These are phyloP conservation scores for Nicotiana undulata DNA, from an alignment of 257 asterid genomes.

Conservation along the genomic window DNA sequence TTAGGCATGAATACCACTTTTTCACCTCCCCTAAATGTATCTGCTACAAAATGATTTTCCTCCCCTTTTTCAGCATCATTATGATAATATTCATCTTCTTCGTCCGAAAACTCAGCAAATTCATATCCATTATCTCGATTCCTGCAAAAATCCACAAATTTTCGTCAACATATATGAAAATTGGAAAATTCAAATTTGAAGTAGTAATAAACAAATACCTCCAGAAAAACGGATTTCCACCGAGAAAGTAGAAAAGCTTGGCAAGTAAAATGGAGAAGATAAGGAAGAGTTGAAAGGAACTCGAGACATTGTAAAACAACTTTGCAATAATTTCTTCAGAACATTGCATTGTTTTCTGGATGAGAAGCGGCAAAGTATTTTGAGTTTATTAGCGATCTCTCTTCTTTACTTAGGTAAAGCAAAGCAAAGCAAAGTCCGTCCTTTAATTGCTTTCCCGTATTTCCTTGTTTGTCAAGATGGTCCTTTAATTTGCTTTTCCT, in stretches of 20 bases:
- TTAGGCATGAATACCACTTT: background rate
- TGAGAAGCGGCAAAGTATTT: background rate
- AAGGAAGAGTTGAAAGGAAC: slow-evolving; percentile 56
- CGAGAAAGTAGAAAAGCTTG: slow-evolving; percentile 56
- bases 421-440: slow-evolving; percentile 34
- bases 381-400: slow-evolving; percentile 24
- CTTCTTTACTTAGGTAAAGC: slow-evolving; percentile 28
- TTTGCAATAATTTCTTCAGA: slow-evolving; percentile 43
- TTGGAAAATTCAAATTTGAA: background rate
- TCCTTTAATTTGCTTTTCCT: slow-evolving; percentile 2
- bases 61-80: slow-evolving; percentile 11
- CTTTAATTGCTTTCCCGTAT: slow-evolving; percentile 48
- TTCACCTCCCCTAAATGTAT: slow-evolving; percentile 7
- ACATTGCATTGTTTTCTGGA: slow-evolving; percentile 54
- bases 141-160: slow-evolving; percentile 24
- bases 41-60: slow-evolving; percentile 13
- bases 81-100: slow-evolving; percentile 25
- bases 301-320: slow-evolving; percentile 68
- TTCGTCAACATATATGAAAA: background rate
- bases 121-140: slow-evolving; percentile 42
- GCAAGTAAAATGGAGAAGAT: slow-evolving; percentile 68
- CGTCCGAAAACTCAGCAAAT: slow-evolving; percentile 41
- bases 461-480: slow-evolving; percentile 26
- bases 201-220: slow-evolving; percentile 25
- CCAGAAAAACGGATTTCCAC: slow-evolving; percentile 63